Conservation (phyloP, 2,329 filamentous ascomycete genomes). For the Camillea tinctor region DNA sequence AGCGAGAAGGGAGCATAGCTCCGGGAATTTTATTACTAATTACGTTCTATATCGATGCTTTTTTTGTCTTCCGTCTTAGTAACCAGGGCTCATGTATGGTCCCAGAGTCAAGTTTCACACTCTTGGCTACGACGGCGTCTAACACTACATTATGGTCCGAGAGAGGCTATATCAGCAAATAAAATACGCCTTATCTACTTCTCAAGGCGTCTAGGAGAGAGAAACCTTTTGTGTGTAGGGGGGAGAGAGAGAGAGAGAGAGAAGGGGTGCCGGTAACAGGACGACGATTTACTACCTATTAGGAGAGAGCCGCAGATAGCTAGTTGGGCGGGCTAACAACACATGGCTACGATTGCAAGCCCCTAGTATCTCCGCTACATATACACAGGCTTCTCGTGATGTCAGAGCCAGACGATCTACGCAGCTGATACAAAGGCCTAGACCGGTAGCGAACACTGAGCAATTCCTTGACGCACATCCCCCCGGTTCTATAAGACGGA, state of each 20-base stretch:
- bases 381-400: background rate
- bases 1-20: background rate
- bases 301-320: background rate
- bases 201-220: too few relatives aligned
- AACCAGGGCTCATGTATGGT: too few relatives aligned
- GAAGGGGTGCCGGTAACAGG: background rate
- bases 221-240: too few relatives aligned
- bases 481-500: background rate
- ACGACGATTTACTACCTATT: background rate
- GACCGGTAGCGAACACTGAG: background rate
- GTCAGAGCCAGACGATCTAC: background rate
- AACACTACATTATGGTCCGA: too few relatives aligned
- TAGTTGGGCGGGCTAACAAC: background rate
- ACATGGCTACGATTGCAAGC: background rate
- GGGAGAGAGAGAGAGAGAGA: too few relatives aligned
- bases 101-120: too few relatives aligned
- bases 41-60: background rate
- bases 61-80: background rate
- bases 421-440: background rate
- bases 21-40: background rate
- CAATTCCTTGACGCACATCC: background rate
- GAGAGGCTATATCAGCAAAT: too few relatives aligned
- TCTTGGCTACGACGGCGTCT: too few relatives aligned
- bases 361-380: background rate
- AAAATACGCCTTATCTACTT: too few relatives aligned